Evolutionary conservation across 1,284 basidiomycete genomes (phyloP).

Genomic region (Phylloporus gajari): DNA sequence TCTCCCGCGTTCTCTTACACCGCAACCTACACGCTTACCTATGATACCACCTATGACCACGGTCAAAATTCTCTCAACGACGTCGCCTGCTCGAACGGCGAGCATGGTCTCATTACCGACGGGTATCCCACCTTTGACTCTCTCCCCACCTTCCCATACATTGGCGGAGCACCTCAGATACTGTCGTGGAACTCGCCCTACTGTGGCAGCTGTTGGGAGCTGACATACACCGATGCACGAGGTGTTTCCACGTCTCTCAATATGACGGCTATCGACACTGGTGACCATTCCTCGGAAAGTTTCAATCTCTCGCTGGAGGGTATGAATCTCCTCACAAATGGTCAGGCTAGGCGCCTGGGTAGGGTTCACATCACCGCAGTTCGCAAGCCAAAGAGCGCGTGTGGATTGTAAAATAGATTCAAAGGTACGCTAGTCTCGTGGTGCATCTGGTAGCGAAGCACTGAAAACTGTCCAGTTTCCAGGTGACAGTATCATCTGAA

Average conservation of each 20-base stretch:
- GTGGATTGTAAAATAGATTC: constrained; percentile 23
- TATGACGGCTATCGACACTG: constrained; percentile 51
- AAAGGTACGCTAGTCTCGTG: not conserved
- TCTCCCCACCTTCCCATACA: constrained; percentile 60
- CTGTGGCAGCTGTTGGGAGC: constrained; percentile 40
- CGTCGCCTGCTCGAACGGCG: constrained; percentile 62
- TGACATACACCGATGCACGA: constrained; percentile 43
- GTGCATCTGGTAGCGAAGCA: not conserved
- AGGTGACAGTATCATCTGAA: not conserved
- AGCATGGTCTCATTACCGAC: constrained; percentile 48
- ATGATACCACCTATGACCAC: constrained; percentile 51
- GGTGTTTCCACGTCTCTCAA: constrained; percentile 33
- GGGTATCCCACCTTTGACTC: constrained; percentile 56
- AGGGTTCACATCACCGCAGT: constrained; percentile 19
- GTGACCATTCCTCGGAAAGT: constrained; percentile 49
- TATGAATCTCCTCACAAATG: constrained; percentile 30
- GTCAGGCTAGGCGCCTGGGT: constrained; percentile 16
- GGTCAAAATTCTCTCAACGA: constrained; percentile 42
- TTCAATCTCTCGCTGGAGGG: constrained; percentile 51
- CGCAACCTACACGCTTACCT: constrained; percentile 20
- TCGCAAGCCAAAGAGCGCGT: constrained; percentile 16
- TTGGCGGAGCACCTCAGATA: constrained; percentile 57
- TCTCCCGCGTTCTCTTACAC: constrained; percentile 20
- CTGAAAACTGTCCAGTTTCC: not conserved
- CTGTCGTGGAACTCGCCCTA: constrained; percentile 26